Conservation (phyloP, 495 filamentous ascomycete genomes). For the Aspergillus cavernicola region DNA sequence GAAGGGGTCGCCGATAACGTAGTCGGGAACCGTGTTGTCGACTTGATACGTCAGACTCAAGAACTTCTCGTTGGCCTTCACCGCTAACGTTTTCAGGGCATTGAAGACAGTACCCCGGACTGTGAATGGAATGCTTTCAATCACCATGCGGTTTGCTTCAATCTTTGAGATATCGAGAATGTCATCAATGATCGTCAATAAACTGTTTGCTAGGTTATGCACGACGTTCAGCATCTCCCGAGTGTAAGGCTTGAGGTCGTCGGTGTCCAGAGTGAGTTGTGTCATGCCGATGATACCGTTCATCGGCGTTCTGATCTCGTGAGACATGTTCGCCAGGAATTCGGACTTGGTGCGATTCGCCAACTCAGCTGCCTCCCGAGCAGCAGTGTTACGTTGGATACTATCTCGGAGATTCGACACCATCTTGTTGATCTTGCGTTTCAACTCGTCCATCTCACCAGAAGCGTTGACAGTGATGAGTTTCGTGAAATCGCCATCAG, state of each 20-base stretch:
- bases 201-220: slow-evolving; percentile 93
- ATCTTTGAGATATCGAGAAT: slow-evolving; percentile 99
- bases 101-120: slow-evolving; percentile 95
- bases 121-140: slow-evolving; percentile 97
- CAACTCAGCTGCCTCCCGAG: slow-evolving; percentile 92
- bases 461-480: slow-evolving; percentile 97
- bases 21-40: slow-evolving; percentile 90
- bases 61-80: slow-evolving; percentile 96
- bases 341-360: slow-evolving; percentile 99
- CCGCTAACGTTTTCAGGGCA: slow-evolving; percentile 90
- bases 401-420: slow-evolving; percentile 91
- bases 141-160: slow-evolving; percentile 98
- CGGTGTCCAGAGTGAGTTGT: slow-evolving; percentile 92
- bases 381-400: slow-evolving; percentile 96
- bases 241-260: slow-evolving; percentile 85
- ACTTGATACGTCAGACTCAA: slow-evolving; percentile 92
- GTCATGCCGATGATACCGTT: slow-evolving; percentile 88
- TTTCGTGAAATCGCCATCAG: slow-evolving; percentile 94
- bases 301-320: slow-evolving; percentile 99
- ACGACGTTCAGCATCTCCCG: slow-evolving; percentile 99
- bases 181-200: slow-evolving; percentile 98
- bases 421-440: slow-evolving; percentile 99
- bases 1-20: slow-evolving; percentile 96
- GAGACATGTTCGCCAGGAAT: slow-evolving; percentile 98
- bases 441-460: slow-evolving; percentile 98